Conservation (phyloP, 2,329 filamentous ascomycete genomes). For the Verticillium zaregamsianum region DNA sequence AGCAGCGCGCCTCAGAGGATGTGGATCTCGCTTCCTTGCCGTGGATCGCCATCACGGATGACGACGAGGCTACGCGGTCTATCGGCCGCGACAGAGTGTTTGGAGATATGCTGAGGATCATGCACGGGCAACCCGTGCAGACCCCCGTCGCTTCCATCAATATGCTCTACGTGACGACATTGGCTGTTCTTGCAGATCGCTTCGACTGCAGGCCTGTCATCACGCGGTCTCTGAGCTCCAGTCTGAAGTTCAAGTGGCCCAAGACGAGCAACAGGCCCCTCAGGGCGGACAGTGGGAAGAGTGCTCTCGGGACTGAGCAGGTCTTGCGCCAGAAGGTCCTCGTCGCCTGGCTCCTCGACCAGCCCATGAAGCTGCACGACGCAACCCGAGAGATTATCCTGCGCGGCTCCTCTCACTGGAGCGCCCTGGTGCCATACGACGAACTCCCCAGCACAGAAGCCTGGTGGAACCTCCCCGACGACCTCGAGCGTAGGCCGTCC, state of each 20-base stretch:
- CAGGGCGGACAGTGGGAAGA: slow-evolving; percentile 27
- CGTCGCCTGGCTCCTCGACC: slow-evolving; percentile 60
- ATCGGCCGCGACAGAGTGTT: slow-evolving; percentile 59
- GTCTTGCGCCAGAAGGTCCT: slow-evolving; percentile 65
- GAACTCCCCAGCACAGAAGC: slow-evolving; percentile 32
- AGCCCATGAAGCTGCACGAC: slow-evolving; percentile 54
- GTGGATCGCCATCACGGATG: slow-evolving; percentile 58
- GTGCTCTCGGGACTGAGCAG: slow-evolving; percentile 54
- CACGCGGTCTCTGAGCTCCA: slow-evolving; percentile 44
- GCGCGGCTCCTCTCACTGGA: slow-evolving; percentile 60
- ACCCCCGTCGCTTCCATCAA: slow-evolving; percentile 31
- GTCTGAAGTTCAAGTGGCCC: slow-evolving; percentile 52
- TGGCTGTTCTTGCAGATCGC: slow-evolving; percentile 68
- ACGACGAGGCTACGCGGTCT: slow-evolving; percentile 62
- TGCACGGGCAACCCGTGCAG: slow-evolving; percentile 52
- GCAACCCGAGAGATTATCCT: slow-evolving; percentile 64
- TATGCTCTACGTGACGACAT: slow-evolving; percentile 60
- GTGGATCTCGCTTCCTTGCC: slow-evolving; percentile 53
- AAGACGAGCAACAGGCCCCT: slow-evolving; percentile 32
- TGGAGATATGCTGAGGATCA: slow-evolving; percentile 61
- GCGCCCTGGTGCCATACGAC: slow-evolving; percentile 25
- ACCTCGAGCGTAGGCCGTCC: slow-evolving; percentile 54
- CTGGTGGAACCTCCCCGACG: slow-evolving; percentile 71
- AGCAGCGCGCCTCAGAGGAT: slow-evolving; percentile 43
- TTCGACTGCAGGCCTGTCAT: slow-evolving; percentile 62